Evolutionary conservation across 2,329 filamentous ascomycete species (phyloP), one percentile per base, ranked within the genome.

Genomic region (Trichophaea hybrida): DNA sequence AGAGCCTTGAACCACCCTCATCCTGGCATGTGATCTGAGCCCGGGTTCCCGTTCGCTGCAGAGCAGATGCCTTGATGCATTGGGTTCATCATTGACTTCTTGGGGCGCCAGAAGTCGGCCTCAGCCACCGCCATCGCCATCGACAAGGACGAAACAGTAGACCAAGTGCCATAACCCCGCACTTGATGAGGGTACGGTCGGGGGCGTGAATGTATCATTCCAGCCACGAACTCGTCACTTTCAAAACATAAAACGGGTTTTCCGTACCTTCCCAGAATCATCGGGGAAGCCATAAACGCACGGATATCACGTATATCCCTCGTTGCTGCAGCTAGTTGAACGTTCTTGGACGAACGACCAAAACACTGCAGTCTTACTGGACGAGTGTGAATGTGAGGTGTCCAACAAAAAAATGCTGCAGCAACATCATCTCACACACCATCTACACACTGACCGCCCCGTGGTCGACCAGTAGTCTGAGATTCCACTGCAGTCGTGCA

Each of bases 21-120:
- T 33, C 50, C 50, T 53, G 32, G 50, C 50, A 53, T 53, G 50
- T 53, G 50, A 53, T 53, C 5, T 53, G 51, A 48, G 32, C 43
- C 40, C 56, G 55, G 51, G 51, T 57, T 59, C 49, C 15, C 38
- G 35, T 49, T 48, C 4, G 13, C 35, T 34, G 37, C 57, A 4
- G 53, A 43, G 38, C 38, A 24, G 44, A 13, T 49, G 12, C 15
- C 12, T 49, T 13, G 44, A 49, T 12, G 10, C 44, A 43, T 15
- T 43, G 38, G 38, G 38, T 10, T 43, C 10, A 15, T 43, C 38
- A 43, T 43, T 43, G 38, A 15, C 38, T 43, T 43, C 38, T 43
- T 43, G 24, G 24, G 24, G 24, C 24, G 24, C 24, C 24, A 24
- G 24, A 24, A 1, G 24, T 24, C 24, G 24, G 24, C 24, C 4